Conservation (phyloP, 78 protist species). For the Dictyostelium discoideum region DNA sequence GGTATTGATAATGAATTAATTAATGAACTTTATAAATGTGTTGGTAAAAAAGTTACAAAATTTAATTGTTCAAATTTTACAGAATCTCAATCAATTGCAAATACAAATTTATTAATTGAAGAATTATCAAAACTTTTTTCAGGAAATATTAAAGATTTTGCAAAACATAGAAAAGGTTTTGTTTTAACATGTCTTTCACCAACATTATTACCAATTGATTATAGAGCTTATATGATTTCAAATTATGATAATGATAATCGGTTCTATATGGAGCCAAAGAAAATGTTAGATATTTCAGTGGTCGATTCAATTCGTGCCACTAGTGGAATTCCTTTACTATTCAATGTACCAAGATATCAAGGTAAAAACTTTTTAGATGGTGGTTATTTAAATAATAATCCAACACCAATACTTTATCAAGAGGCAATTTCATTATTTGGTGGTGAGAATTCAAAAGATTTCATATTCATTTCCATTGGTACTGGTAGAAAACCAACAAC, state of each 20-base stretch:
- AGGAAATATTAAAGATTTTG: not conserved
- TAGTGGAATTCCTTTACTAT: conserved; percentile 17
- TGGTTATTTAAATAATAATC: conserved; percentile 23
- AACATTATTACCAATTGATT: not conserved
- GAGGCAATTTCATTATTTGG: conserved; percentile 19
- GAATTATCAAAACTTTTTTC: not conserved
- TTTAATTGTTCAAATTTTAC: conserved; percentile 15
- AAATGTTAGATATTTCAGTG: not conserved
- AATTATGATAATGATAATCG: conserved; percentile 25
- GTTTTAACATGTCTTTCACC: not conserved
- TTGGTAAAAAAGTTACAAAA: conserved; percentile 17
- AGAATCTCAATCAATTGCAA: conserved; percentile 17
- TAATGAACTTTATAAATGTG: not conserved
- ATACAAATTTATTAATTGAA: not conserved
- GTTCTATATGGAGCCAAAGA: not conserved
- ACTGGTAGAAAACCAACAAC: not conserved
- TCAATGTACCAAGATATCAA: not conserved
- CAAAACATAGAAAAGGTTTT: not conserved
- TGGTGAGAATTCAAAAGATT: not conserved
- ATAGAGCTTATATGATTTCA: conserved; percentile 9
- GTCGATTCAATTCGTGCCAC: conserved; percentile 26
- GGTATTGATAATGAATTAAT: not conserved
- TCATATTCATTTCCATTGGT: conserved; percentile 44
- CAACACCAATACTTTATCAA: not conserved
- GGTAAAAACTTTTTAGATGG: conserved; percentile 25